Conservation (phyloP, 148 eudicot species). For the Silene latifolia region DNA sequence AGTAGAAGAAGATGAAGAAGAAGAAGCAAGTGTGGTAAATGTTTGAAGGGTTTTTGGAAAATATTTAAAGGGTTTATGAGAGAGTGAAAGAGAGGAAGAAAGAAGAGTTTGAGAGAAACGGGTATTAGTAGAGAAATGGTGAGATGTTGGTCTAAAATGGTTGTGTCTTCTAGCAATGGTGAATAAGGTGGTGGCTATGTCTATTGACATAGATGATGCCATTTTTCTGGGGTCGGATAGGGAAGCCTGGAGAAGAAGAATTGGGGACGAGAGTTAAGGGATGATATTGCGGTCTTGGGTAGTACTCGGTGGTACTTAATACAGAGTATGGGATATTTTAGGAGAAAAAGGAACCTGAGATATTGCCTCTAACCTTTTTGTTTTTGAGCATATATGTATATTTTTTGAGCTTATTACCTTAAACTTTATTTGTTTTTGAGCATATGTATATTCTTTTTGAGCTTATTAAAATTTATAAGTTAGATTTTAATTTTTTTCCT, state of each 20-base stretch:
- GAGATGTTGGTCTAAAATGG: conserved; percentile 21
- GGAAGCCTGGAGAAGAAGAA: not conserved
- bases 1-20: conserved; percentile 34
- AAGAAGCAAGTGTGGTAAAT: conserved; percentile 29
- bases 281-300: not conserved
- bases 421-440: too few relatives aligned
- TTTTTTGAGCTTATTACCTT: too few relatives aligned
- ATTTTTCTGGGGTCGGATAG: conserved; percentile 18
- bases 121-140: not conserved
- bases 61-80: conserved; percentile 10
- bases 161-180: conserved; percentile 32
- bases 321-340: too few relatives aligned
- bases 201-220: conserved; percentile 59
- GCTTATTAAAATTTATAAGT: too few relatives aligned
- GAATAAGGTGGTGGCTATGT: conserved; percentile 43
- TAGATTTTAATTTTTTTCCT: too few relatives aligned
- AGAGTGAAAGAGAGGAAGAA: conserved; percentile 1
- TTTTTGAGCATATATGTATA: too few relatives aligned
- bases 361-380: too few relatives aligned
- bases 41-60: conserved; percentile 21
- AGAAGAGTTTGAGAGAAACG: not conserved
- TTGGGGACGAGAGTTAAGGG: not conserved
- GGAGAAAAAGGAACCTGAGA: too few relatives aligned
- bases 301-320: too few relatives aligned
- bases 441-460: too few relatives aligned